phyloP scores from a whole-genome alignment of 2,329 filamentous ascomycete species.

The Epichloe sibirici region DNA sequence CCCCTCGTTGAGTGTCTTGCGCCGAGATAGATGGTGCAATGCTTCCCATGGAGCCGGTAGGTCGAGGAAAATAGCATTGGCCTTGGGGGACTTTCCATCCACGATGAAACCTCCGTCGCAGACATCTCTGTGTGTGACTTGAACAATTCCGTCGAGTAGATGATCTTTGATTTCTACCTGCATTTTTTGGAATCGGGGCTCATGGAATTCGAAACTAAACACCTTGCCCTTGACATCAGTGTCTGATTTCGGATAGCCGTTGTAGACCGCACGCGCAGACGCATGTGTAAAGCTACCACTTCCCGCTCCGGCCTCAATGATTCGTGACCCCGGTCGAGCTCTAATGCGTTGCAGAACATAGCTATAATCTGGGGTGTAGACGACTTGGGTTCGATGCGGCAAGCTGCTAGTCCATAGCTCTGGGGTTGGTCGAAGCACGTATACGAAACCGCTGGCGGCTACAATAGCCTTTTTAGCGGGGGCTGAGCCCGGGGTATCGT shows the following conservation, averaged over 20 bases:
- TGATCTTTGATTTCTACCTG: constrained; percentile 58
- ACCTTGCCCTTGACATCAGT: constrained; percentile 50
- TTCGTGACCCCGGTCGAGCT: constrained; percentile 55
- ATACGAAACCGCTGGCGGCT: constrained; percentile 59
- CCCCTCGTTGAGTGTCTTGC: constrained; percentile 14
- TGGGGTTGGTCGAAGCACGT: constrained; percentile 66
- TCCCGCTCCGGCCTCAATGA: constrained; percentile 73
- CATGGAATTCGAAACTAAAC: constrained; percentile 75
- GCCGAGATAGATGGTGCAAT: constrained; percentile 59
- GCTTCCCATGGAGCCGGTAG: constrained; percentile 73
- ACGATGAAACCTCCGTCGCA: constrained; percentile 63
- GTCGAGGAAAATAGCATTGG: constrained; percentile 66
- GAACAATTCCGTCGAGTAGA: constrained; percentile 50
- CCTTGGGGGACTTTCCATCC: constrained; percentile 45
- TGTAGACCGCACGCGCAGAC: constrained; percentile 62
- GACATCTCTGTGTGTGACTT: constrained; percentile 67
- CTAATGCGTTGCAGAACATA: constrained; percentile 69
- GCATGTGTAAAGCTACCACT: constrained; percentile 80
- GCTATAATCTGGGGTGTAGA: constrained; percentile 79
- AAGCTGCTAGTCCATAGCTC: constrained; percentile 73
- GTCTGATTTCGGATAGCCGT: constrained; percentile 45
- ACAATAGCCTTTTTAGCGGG: constrained; percentile 36
- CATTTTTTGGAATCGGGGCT: constrained; percentile 58
- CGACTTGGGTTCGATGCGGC: constrained; percentile 73
- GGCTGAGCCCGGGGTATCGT: constrained; percentile 18